phyloP scores from a whole-genome alignment of 352 stramenopile genomes.

The Hyaloperonospora arabidopsidis region DNA sequence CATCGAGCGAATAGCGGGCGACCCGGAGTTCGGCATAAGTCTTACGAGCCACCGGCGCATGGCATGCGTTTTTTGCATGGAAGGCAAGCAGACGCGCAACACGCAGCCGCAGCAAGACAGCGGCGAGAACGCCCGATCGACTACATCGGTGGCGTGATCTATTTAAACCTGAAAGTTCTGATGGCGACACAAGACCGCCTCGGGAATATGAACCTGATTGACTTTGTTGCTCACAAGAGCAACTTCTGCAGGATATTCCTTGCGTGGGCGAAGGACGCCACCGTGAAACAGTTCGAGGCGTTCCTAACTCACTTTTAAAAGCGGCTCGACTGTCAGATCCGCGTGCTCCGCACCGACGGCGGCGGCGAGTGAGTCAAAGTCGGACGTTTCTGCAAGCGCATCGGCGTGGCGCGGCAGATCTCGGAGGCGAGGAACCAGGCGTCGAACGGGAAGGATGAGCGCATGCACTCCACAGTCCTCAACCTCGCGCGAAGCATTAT shows the following conservation, averaged over 20 bases:
- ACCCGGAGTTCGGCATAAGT: background rate
- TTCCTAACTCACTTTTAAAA: slow-evolving; percentile 12
- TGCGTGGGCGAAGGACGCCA: slow-evolving; percentile 5
- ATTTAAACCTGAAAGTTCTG: background rate
- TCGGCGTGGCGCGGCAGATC: slow-evolving; percentile 14
- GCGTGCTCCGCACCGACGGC: slow-evolving; percentile 4
- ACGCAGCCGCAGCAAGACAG: background rate
- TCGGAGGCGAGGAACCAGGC: slow-evolving; percentile 22
- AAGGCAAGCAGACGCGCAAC: background rate
- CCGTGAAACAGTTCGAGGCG: slow-evolving; percentile 4
- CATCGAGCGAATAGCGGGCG: background rate
- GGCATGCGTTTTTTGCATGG: background rate
- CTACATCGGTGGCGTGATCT: too few relatives aligned
- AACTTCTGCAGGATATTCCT: background rate
- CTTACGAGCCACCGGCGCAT: background rate
- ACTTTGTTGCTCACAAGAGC: background rate
- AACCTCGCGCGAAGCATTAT: slow-evolving; percentile 29
- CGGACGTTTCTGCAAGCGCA: slow-evolving; percentile 23
- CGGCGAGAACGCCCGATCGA: background rate
- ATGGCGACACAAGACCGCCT: background rate
- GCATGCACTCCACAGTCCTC: slow-evolving; percentile 10
- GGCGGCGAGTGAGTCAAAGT: slow-evolving; percentile 24
- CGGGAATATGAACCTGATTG: background rate
- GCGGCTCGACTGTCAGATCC: background rate
- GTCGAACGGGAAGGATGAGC: slow-evolving; percentile 27